Conservation (phyloP, 345 rosid genomes). For the Iberis pinnata region DNA sequence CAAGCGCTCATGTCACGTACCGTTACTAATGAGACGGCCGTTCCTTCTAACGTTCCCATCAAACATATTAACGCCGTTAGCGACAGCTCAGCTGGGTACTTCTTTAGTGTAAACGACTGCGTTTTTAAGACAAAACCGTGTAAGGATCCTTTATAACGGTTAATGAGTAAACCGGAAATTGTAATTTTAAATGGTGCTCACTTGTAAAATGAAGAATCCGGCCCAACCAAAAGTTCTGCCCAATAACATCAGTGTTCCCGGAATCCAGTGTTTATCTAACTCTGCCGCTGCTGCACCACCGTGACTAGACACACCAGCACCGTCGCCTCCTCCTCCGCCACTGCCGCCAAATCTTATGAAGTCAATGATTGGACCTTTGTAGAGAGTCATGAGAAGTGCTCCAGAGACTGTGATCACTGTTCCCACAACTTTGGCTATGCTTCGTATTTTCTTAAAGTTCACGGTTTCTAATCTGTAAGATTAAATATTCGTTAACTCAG, state of each 20-base stretch:
- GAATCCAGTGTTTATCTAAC: constrained; percentile 48
- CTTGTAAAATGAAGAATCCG: constrained; percentile 82
- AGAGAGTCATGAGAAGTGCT: constrained; percentile 85
- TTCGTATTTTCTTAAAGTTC: constrained; percentile 48
- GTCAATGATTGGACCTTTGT: constrained; percentile 80
- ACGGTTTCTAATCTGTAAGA: constrained; percentile 57
- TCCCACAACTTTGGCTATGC: constrained; percentile 74
- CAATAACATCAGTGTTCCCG: constrained; percentile 62
- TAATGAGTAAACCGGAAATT: constrained; percentile 15
- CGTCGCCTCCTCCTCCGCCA: constrained; percentile 26
- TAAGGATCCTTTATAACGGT: not conserved
- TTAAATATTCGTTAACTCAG: constrained; percentile 6
- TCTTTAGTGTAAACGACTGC: constrained; percentile 72
- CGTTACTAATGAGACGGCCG: constrained; percentile 46
- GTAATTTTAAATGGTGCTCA: constrained; percentile 22
- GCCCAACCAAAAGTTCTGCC: constrained; percentile 68
- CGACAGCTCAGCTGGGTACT: constrained; percentile 84
- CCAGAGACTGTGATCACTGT: constrained; percentile 69
- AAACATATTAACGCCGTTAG: constrained; percentile 70
- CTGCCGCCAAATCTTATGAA: constrained; percentile 36
- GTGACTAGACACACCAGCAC: constrained; percentile 33
- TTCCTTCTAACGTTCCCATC: constrained; percentile 70
- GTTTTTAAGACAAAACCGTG: constrained; percentile 4
- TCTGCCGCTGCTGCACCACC: constrained; percentile 26
- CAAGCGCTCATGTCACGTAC: constrained; percentile 73